Evolutionary conservation across 371 early-diverging fungal genomes (phyloP).

Genomic region (Mycotypha africana): DNA sequence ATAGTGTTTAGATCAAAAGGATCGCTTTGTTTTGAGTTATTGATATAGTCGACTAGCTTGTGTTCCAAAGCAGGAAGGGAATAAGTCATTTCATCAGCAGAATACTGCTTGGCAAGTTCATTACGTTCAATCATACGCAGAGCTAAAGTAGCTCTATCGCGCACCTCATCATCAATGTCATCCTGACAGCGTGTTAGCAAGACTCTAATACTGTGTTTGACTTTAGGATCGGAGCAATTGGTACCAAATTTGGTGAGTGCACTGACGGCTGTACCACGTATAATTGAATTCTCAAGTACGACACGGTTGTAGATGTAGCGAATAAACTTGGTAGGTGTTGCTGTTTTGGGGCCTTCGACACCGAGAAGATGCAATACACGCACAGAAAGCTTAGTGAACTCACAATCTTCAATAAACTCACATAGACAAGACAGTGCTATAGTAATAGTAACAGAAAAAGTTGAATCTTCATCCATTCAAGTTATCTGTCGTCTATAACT

Average conservation of each 20-base stretch:
- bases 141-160: conserved; percentile 93
- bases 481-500: no score
- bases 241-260: conserved; percentile 94
- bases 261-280: conserved; percentile 96
- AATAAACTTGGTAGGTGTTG: conserved; percentile 91
- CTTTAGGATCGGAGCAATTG: conserved; percentile 66
- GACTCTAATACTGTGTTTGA: conserved; percentile 78
- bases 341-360: conserved; percentile 88
- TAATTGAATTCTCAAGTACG: conserved; percentile 94
- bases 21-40: conserved; percentile 41
- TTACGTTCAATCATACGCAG: conserved; percentile 73
- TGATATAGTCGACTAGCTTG: conserved; percentile 79
- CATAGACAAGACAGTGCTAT: conserved; percentile 90
- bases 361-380: conserved; percentile 93
- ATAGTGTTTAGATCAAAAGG: conserved; percentile 71
- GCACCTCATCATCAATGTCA: conserved; percentile 97
- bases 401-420: conserved; percentile 99
- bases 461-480: no score
- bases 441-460: no score
- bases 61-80: conserved; percentile 84
- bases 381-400: conserved; percentile 94
- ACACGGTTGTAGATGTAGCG: conserved; percentile 98
- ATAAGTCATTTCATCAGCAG: conserved; percentile 77
- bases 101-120: conserved; percentile 48
- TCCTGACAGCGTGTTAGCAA: conserved; percentile 92